These are phyloP conservation scores for Plasmodium coatneyi DNA, from an alignment of 169 alveolate genomes.

Conservation along the genomic window DNA sequence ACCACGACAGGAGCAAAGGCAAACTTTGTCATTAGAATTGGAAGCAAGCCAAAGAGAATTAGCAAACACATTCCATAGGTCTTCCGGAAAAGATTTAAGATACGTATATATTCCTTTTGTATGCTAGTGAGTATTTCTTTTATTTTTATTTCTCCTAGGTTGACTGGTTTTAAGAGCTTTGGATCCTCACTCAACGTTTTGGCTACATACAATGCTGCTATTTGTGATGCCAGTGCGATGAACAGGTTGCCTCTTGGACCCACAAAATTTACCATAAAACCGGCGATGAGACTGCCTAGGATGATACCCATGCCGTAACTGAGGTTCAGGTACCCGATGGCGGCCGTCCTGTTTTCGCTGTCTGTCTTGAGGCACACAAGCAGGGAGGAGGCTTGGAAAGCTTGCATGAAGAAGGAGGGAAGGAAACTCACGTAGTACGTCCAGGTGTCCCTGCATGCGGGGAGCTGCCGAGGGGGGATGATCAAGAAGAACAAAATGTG, in stretches of 20 bases:
- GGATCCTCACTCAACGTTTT: slow-evolving; percentile 51
- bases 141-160: slow-evolving; percentile 21
- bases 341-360: slow-evolving; percentile 42
- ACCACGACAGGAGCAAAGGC: slow-evolving; percentile 70
- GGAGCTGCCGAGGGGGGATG: not conserved
- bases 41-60: slow-evolving; percentile 51
- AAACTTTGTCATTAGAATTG: slow-evolving; percentile 58
- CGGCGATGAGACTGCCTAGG: slow-evolving; percentile 49
- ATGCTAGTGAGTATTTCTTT: slow-evolving; percentile 6
- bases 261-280: slow-evolving; percentile 22
- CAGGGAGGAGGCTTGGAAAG: slow-evolving; percentile 60
- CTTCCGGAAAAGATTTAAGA: slow-evolving; percentile 33
- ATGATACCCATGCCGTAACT: slow-evolving; percentile 61
- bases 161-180: slow-evolving; percentile 3
- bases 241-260: slow-evolving; percentile 63
- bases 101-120: slow-evolving; percentile 31
- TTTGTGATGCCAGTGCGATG: slow-evolving; percentile 34
- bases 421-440: slow-evolving; percentile 41
- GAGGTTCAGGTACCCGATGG: slow-evolving; percentile 47
- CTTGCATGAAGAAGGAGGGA: slow-evolving; percentile 67
- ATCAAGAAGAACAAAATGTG: not conserved
- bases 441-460: slow-evolving; percentile 31
- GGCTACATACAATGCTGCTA: slow-evolving; percentile 36
- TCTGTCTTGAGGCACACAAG: slow-evolving; percentile 57
- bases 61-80: slow-evolving; percentile 68